A percentile compares a stretch with the other conserved stretches of the same genome.
Conservation (phyloP, 192 early-diverging fungal genomes). For the Coemansia sp. region DNA sequence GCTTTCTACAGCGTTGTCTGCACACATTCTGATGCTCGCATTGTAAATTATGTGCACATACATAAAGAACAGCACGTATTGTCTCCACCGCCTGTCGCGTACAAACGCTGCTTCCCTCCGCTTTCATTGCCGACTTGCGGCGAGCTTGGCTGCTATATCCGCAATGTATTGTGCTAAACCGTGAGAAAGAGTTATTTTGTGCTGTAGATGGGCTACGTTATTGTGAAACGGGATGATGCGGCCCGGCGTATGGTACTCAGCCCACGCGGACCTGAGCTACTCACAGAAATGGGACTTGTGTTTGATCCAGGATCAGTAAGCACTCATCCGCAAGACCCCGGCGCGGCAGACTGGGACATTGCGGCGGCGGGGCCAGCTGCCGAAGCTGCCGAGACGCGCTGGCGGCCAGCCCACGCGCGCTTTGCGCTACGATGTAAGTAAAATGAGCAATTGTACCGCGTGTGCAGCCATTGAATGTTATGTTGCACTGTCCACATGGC, state of each 20-base stretch:
- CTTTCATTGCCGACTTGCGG: neutral
- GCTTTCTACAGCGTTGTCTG: slow-evolving; percentile 9
- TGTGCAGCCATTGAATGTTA: neutral
- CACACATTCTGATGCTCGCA: slow-evolving; percentile 8
- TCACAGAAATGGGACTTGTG: slow-evolving; percentile 24
- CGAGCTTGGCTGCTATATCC: neutral
- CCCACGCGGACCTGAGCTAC: slow-evolving; percentile 38
- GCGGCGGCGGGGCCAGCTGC: slow-evolving; percentile 12
- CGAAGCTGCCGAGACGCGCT: slow-evolving; percentile 33
- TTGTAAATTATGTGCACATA: slow-evolving; percentile 12
- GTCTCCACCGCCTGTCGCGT: neutral
- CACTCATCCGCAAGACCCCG: slow-evolving; percentile 16
- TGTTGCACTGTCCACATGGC: neutral
- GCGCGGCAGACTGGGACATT: slow-evolving; percentile 1
- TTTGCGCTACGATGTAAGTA: slow-evolving; percentile 56
- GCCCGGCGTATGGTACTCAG: slow-evolving; percentile 39
- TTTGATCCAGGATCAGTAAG: slow-evolving; percentile 18
- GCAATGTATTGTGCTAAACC: slow-evolving; percentile 4
- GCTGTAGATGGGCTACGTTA: slow-evolving; percentile 48
- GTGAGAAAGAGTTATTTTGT: neutral
- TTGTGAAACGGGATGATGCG: slow-evolving; percentile 49
- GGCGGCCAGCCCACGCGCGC: slow-evolving; percentile 51
- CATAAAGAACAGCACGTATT: slow-evolving; percentile 5
- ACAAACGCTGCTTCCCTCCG: neutral
- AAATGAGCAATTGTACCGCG: neutral